Base-by-base conservation (phyloP, 139 green algal genomes). In the Protoeuglena noctilucae region DNA sequence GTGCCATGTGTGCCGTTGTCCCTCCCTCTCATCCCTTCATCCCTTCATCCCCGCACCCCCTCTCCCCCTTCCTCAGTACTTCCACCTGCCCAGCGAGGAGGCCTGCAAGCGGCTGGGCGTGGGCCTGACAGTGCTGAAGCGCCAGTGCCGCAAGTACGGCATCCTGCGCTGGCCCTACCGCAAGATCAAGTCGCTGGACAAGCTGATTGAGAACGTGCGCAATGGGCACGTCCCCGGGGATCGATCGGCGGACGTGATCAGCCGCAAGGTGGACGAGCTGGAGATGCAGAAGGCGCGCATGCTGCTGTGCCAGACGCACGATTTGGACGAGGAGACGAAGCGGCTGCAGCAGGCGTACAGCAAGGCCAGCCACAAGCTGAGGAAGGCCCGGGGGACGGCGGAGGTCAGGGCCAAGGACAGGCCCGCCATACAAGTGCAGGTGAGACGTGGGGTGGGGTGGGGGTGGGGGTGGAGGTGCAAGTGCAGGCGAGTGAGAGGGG, bases 71-170 rank as follows among this genome's bases (percentile, higher is more conserved):
- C n/a, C n/a, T n/a, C n/a, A n/a, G 27, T 58, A 68, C 45, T 70
- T 70, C 40, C 63, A 70, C 53, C 63, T 71, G 51, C 63, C 63
- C n/a, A 70, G 72, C 28, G 64, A 56, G 28, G 41, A 31, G 17
- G 63, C 63, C 28, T 62, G 62, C 18, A 28, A 71, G 61, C 25
- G 9, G 23, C 63, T 70, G 24, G 62, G 62, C 29, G 69, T 70
- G 29, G 67, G 63, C 41, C 50, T 61, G 6, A 70, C 63, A 1
- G 61, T 70, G 6, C 48, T 70, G 23, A 70, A 70, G 51, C 72
- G 65, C 47, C 25, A 56, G 18, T 70, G 63, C 60, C 31, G 63
- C 14, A 31, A 49, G 17, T 27, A 62, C 48, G 53, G 61, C 51
- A 70, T 70, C 34, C 34, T 19, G 34, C 34, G 34, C 34, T 43